Conservation (phyloP, 805 yeast genomes). For the Wilhelminamyces savonicus region DNA sequence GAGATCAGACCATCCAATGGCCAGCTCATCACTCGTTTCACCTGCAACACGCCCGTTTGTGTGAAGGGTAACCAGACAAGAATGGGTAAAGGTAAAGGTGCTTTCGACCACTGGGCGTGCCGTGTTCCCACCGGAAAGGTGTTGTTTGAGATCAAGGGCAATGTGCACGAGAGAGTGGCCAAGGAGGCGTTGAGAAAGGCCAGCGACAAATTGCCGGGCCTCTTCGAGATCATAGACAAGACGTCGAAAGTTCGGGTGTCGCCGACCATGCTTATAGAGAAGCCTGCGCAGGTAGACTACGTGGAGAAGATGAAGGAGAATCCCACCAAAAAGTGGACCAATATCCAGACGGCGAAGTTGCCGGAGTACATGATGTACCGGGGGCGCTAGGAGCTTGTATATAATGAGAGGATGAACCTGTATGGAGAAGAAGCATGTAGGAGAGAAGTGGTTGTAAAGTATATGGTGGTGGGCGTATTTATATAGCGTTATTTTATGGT, state of each 20-base stretch:
- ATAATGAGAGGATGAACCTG: too few relatives aligned
- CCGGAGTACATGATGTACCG: slow-evolving; percentile 53
- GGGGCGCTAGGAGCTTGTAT: slow-evolving; percentile 46
- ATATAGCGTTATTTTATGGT: too few relatives aligned
- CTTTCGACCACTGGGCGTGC: slow-evolving; percentile 94
- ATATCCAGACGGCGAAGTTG: slow-evolving; percentile 43
- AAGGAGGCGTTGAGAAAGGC: slow-evolving; percentile 88
- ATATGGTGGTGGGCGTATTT: too few relatives aligned
- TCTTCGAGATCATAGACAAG: slow-evolving; percentile 72
- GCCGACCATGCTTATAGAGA: slow-evolving; percentile 46
- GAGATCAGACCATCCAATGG: slow-evolving; percentile 77
- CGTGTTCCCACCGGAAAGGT: slow-evolving; percentile 95
- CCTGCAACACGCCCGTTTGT: slow-evolving; percentile 85
- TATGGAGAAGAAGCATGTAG: too few relatives aligned
- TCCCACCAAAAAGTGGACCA: slow-evolving; percentile 63
- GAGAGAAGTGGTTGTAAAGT: too few relatives aligned
- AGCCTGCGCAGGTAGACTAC: slow-evolving; percentile 44
- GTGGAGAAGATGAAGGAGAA: slow-evolving; percentile 45
- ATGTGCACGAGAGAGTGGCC: slow-evolving; percentile 83
- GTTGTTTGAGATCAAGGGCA: slow-evolving; percentile 76
- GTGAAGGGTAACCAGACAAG: slow-evolving; percentile 97
- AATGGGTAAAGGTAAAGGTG: slow-evolving; percentile 99
- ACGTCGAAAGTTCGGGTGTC: slow-evolving; percentile 69
- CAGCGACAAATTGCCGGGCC: slow-evolving; percentile 86
- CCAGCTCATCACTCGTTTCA: slow-evolving; percentile 69